Conservation (phyloP, 768 basidiomycete genomes). For the Boletus patriciae region DNA sequence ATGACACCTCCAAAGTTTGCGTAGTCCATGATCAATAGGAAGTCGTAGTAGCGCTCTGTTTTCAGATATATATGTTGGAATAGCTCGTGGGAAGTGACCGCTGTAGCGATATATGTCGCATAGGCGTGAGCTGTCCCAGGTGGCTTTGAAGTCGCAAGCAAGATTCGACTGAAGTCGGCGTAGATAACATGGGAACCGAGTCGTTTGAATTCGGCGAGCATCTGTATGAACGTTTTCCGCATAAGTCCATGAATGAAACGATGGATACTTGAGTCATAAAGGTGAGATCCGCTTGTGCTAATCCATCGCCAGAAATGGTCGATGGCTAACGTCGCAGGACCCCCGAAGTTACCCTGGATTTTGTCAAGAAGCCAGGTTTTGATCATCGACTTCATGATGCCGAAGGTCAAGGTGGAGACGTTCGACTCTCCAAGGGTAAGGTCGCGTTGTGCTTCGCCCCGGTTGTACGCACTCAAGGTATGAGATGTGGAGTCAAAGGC, state of each 20-base stretch:
- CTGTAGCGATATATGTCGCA: constrained; percentile 90
- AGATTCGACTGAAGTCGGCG: constrained; percentile 87
- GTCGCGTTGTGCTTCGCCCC: constrained; percentile 56
- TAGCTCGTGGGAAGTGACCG: constrained; percentile 90
- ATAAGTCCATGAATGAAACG: constrained; percentile 93
- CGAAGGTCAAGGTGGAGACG: constrained; percentile 83
- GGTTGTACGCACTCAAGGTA: constrained; percentile 86
- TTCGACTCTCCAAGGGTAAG: constrained; percentile 87
- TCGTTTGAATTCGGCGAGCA: constrained; percentile 94
- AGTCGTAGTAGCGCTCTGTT: constrained; percentile 90
- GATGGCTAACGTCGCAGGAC: constrained; percentile 68
- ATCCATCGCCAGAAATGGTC: constrained; percentile 99
- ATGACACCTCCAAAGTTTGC: constrained; percentile 90
- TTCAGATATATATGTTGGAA: constrained; percentile 91
- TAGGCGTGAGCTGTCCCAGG: constrained; percentile 95
- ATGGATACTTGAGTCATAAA: constrained; percentile 93
- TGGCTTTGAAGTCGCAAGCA: constrained; percentile 93
- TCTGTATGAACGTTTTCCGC: constrained; percentile 96
- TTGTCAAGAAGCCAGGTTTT: constrained; percentile 82
- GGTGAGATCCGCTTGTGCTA: constrained; percentile 75
- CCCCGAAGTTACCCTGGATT: constrained; percentile 62
- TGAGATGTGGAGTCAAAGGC: constrained; percentile 93
- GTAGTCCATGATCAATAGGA: constrained; percentile 92
- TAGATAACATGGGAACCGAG: constrained; percentile 92
- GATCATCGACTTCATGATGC: constrained; percentile 82